Conservation (phyloP, 306 rosid species). For the Parietaria judaica region DNA sequence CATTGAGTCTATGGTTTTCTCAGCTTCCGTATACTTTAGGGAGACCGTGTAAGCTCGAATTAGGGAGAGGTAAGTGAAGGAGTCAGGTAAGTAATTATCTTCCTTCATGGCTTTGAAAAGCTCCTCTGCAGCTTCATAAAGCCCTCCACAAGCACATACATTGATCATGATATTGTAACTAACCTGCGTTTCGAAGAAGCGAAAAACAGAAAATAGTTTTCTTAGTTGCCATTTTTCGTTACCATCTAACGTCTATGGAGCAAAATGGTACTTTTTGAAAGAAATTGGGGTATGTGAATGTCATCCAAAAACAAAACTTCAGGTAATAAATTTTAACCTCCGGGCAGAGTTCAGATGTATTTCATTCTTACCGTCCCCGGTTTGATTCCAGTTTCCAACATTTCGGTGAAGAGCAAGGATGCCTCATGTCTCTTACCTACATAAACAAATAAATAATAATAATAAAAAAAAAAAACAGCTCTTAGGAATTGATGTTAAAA, state of each 20-base stretch:
- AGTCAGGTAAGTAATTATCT: conserved; percentile 56
- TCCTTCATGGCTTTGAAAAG: conserved; percentile 57
- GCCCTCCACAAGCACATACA: conserved; percentile 71
- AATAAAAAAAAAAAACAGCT: too few species aligned
- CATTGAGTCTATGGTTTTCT: conserved; percentile 58
- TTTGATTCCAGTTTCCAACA: conserved; percentile 69
- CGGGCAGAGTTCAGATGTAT: too few species aligned
- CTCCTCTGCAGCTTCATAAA: conserved; percentile 46
- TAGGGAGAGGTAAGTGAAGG: conserved; percentile 64
- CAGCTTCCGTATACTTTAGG: conserved; percentile 51
- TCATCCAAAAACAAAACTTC: too few species aligned
- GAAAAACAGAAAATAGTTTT: conserved; percentile 19
- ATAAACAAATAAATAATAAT: conserved; percentile 20
- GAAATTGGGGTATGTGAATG: too few species aligned
- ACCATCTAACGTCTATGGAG: too few species aligned
- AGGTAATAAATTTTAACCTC: too few species aligned
- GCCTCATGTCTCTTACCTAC: conserved; percentile 69
- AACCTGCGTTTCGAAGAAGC: conserved; percentile 47
- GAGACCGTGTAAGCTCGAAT: conserved; percentile 59
- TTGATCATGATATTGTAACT: conserved; percentile 84
- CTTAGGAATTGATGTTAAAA: neutral
- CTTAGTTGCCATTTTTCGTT: neutral
- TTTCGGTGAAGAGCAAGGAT: conserved; percentile 54
- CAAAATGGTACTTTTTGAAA: too few species aligned
- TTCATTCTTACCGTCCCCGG: conserved; percentile 60